Conservation (phyloP, 1,139 yeast genomes). For the Zygoascus meyerae region DNA sequence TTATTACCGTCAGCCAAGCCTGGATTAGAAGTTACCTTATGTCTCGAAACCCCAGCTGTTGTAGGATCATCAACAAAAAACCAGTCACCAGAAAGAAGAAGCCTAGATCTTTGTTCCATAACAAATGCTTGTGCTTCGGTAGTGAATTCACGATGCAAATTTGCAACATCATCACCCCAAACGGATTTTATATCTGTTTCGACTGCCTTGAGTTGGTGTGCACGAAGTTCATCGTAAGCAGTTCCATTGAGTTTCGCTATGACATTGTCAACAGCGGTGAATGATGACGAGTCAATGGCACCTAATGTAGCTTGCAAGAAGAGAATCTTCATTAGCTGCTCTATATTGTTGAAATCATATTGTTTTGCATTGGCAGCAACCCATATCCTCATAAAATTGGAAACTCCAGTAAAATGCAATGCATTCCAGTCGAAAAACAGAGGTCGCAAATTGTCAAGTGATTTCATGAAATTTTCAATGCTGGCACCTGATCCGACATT, state of each 20-base stretch:
- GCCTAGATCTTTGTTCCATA: constrained; percentile 69
- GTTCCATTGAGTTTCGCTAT: constrained; percentile 34
- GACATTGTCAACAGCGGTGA: constrained; percentile 16
- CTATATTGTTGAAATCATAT: constrained; percentile 47
- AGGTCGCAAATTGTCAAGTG: constrained; percentile 35
- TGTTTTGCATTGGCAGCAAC: constrained; percentile 54
- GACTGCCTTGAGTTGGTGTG: constrained; percentile 46
- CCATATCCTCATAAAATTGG: constrained; percentile 61
- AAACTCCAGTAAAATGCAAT: constrained; percentile 51
- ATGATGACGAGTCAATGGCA: constrained; percentile 21
- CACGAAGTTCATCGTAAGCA: constrained; percentile 49
- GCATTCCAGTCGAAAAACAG: constrained; percentile 51
- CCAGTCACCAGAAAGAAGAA: constrained; percentile 77
- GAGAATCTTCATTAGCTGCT: constrained; percentile 37
- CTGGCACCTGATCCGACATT: constrained; percentile 9
- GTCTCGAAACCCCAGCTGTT: neutral
- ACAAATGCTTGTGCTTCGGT: constrained; percentile 68
- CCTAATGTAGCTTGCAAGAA: constrained; percentile 32
- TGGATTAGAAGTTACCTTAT: constrained; percentile 3
- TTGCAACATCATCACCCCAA: constrained; percentile 38
- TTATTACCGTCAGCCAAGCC: neutral
- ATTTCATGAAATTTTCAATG: constrained; percentile 16
- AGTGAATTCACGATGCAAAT: constrained; percentile 48
- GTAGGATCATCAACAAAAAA: constrained; percentile 61
- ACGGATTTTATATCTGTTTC: constrained; percentile 33